Evolutionary conservation across 2,329 filamentous ascomycete species (phyloP).

Genomic region (Lasiodiplodia theobromae): DNA sequence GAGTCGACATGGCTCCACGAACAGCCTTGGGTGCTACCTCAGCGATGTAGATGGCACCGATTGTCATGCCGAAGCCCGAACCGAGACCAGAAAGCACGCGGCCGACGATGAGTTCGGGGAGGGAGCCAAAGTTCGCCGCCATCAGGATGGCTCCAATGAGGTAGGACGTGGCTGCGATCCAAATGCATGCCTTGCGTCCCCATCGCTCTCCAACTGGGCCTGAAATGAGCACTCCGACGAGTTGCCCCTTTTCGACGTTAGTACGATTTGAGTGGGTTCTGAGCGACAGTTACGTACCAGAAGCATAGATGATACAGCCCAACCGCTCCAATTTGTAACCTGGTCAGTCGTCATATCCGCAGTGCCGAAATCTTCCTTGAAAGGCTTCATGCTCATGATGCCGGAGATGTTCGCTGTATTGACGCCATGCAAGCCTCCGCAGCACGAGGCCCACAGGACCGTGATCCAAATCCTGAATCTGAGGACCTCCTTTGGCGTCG

Average conservation of each 20-base stretch:
- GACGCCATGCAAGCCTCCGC: constrained; percentile 10
- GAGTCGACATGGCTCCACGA: constrained; percentile 3
- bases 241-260: constrained; percentile 2
- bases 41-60: constrained; percentile 5
- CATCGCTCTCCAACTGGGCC: not conserved
- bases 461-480: constrained; percentile 8
- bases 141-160: not conserved
- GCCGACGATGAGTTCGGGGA: not conserved
- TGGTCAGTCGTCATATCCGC: not conserved
- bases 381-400: constrained; percentile 5
- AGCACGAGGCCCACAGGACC: constrained; percentile 10
- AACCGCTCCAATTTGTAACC: not conserved
- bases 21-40: not conserved
- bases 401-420: constrained; percentile 18
- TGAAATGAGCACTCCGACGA: constrained; percentile 12
- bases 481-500: not conserved
- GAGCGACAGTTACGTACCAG: not conserved
- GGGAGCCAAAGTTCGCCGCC: constrained; percentile 1
- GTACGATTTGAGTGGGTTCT: not conserved
- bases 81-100: not conserved
- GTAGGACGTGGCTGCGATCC: not conserved
- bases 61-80: constrained; percentile 7
- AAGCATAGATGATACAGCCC: constrained; percentile 16
- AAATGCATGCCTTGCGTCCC: not conserved
- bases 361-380: constrained; percentile 4